These are phyloP conservation scores for Aspergillus indologenus DNA, from an alignment of 495 filamentous ascomycete species.

Conservation along the genomic window DNA sequence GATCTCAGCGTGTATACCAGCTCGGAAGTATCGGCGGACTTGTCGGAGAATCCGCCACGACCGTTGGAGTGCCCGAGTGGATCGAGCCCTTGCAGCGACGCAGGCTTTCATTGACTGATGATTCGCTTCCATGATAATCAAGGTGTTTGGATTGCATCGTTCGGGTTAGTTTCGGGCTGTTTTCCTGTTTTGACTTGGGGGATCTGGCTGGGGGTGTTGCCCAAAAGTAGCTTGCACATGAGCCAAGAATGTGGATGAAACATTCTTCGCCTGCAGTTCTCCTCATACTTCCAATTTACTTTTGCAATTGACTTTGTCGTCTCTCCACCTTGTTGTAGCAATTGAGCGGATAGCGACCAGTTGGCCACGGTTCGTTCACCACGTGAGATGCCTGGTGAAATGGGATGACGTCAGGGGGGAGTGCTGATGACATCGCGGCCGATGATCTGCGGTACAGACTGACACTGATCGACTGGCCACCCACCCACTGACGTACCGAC, in stretches of 20 bases:
- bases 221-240: background rate
- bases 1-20: background rate
- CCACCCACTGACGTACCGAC: constrained; percentile 8
- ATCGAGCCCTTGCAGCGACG: background rate
- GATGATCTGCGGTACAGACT: background rate
- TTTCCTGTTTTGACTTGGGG: background rate
- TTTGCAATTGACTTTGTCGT: constrained; percentile 3
- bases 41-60: background rate
- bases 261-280: too few relatives aligned
- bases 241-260: too few relatives aligned
- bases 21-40: background rate
- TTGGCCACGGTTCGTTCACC: background rate
- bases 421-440: constrained; percentile 17
- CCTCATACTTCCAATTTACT: background rate
- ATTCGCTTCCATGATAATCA: background rate
- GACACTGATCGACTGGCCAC: background rate
- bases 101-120: too few relatives aligned
- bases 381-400: constrained; percentile 27
- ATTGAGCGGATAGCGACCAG: too few relatives aligned
- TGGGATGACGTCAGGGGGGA: constrained; percentile 23
- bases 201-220: background rate
- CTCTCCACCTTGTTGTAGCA: background rate
- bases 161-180: background rate
- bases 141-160: background rate
- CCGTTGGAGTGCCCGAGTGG: background rate